Base-by-base conservation (phyloP, 1,284 basidiomycete species). In the Trametes versicolor region DNA sequence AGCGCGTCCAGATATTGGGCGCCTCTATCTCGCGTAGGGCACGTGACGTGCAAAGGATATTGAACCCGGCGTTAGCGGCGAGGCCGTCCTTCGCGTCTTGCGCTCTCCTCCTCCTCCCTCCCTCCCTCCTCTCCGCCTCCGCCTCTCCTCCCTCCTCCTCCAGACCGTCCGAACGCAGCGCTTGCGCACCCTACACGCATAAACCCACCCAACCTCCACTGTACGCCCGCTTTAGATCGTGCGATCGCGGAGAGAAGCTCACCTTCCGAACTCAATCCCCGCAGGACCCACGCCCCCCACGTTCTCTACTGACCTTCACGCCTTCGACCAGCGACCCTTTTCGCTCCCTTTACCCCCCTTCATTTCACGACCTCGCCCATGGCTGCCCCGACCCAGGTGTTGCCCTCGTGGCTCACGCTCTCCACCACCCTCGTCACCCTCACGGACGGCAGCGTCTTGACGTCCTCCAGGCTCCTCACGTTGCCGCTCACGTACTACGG, bases 401-500 rank as follows among this genome's bases (percentile, higher is more conserved):
- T 86, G 54, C 90, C 90, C 50, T 79, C 89, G 37, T 92, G 90
- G 90, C 77, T 91, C 68, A 85, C 88, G 2, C 80, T 85, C 25
- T 80, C 84, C 32, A 79, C 82, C 27, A 79, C 84, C 17, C 75
- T 85, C 47, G 72, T 86, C 58, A 86, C 86, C 9, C 79, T 86
- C 72, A 76, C 80, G 2, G 78, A 78, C 59, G 88, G 88, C 55
- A 75, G 75, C 32, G 80, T 85, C 57, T 75, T 84, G 49, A 80
- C 83, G 47, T 88, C 87, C 19, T 80, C 82, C 47, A 83, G 81
- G 5, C 84, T 82, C 59, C 78, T 90, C 45, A 83, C 80, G 66
- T 72, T 92, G 58, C 88, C 90, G 57, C 77, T 91, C 67, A 92
- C 90, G 1, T 92, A 92, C 75, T 91, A 85, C 70, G 90, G 90